Evolutionary conservation across 768 basidiomycete genomes (phyloP), one percentile per base, ranked within the genome.

Genomic region (Candolleomyces aberdarensis): DNA sequence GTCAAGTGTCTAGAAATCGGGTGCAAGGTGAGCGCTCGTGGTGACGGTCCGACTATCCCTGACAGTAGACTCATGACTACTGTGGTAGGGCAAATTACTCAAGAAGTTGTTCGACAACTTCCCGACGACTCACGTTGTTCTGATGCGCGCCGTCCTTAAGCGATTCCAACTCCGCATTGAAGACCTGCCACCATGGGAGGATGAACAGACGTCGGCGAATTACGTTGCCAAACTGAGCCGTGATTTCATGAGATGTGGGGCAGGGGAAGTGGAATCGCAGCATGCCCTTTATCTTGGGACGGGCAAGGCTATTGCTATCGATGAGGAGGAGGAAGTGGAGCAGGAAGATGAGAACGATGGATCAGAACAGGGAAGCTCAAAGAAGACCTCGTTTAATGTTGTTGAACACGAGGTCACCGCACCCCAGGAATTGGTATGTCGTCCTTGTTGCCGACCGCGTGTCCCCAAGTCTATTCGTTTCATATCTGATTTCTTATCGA

Each of bases 81-180:
- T 40, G 49, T 59, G 52, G 26, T 59, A 88, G 85, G 90, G 90
- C 19, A 87, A 85, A 72, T 82, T 90, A 60, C 70, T 92, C 60
- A 80, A 82, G 67, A 80, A 75, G 63, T 76, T 92, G 32, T 76
- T 76, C 20, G 84, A 87, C 3, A 66, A 64, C 3, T 80, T 82
- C 68, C 75, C 77, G 11, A 70, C 61, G 51, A 71, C 89, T 46
- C 73, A 76, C 26, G 70, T 75, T 5, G 64, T 67, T 7, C 75
- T 91, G 51, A 73, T 76, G 39, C 68, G 74, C 47, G 70, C 77
- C n/a, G 80, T 85, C 20, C 63, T 83, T 39, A 75, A 77, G 58
- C 80, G 78, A 56, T 83, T 87, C 69, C 77, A 78, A 39, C 64
- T 91, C 17, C 69, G 74, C 49, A 11, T 87, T 58, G 85, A 84